Percentiles rank a stretch among this genome's conserved stretches.
These are phyloP conservation scores for Stropharia rugosoannulata DNA, from an alignment of 768 basidiomycete genomes.

Conservation along the genomic window DNA sequence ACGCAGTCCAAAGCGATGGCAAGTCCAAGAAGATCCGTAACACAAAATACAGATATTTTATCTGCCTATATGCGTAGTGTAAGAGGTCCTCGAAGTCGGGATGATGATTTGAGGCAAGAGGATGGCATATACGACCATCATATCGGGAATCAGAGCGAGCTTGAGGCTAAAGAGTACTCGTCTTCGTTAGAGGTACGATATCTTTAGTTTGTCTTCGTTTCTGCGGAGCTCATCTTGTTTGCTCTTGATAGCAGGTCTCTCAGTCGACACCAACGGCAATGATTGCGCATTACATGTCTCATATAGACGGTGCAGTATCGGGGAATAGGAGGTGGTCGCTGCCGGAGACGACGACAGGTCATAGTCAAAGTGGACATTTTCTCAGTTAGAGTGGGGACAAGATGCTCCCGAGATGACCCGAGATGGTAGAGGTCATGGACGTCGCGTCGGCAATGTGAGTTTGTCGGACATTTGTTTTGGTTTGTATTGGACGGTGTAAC, in stretches of 20 bases:
- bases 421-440: neutral
- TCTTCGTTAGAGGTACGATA: conserved; percentile 10
- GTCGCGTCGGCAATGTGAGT: neutral
- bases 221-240: neutral
- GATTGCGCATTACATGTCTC: neutral
- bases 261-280: neutral
- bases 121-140: neutral
- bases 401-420: conserved; percentile 1
- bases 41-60: neutral
- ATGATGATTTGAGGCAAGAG: conserved; percentile 4
- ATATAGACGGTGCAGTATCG: neutral
- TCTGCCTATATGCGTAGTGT: conserved; percentile 14
- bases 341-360: conserved; percentile 10
- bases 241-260: neutral
- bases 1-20: neutral
- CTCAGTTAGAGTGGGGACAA: neutral
- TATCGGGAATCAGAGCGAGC: conserved; percentile 1
- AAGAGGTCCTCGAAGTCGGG: conserved; percentile 2
- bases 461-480: neutral
- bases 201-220: neutral
- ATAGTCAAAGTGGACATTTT: conserved; percentile 9
- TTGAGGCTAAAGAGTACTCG: neutral
- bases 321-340: conserved; percentile 19
- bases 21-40: neutral
- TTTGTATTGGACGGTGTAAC: neutral